Evolutionary conservation across 805 yeast genomes (phyloP).

Genomic region (Priceomyces medius): DNA sequence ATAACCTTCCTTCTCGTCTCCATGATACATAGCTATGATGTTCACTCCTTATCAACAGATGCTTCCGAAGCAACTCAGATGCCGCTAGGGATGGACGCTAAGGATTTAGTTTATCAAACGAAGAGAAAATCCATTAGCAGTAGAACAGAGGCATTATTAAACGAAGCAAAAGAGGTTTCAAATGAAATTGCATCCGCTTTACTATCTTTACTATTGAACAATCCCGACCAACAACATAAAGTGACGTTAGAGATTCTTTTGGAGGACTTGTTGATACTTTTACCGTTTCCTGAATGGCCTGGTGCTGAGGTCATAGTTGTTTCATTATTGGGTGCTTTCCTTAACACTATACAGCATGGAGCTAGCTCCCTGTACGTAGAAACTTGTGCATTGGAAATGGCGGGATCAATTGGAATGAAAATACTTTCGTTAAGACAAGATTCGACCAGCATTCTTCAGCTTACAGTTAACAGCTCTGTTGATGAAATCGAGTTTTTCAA

Average conservation of each 20-base stretch:
- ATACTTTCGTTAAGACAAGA: slow-evolving; percentile 38
- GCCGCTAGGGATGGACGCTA: neutral
- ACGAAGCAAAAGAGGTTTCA: slow-evolving; percentile 13
- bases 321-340: slow-evolving; percentile 44
- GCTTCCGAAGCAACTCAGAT: slow-evolving; percentile 6
- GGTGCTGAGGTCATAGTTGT: slow-evolving; percentile 52
- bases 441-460: neutral
- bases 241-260: slow-evolving; percentile 51
- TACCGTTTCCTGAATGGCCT: slow-evolving; percentile 61
- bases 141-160: neutral
- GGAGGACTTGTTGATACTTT: slow-evolving; percentile 53
- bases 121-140: slow-evolving; percentile 6
- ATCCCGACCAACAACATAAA: slow-evolving; percentile 29
- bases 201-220: slow-evolving; percentile 17
- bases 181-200: slow-evolving; percentile 26
- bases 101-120: neutral
- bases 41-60: slow-evolving; percentile 7
- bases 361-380: slow-evolving; percentile 43
- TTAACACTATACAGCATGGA: slow-evolving; percentile 39
- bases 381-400: slow-evolving; percentile 53
- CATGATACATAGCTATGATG: slow-evolving; percentile 40
- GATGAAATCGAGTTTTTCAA: slow-evolving; percentile 6
- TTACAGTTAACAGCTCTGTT: slow-evolving; percentile 5
- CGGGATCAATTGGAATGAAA: slow-evolving; percentile 60
- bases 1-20: slow-evolving; percentile 46